Evolutionary conservation across 352 stramenopile genomes (phyloP).

Genomic region (Globisporangium nodosum): DNA sequence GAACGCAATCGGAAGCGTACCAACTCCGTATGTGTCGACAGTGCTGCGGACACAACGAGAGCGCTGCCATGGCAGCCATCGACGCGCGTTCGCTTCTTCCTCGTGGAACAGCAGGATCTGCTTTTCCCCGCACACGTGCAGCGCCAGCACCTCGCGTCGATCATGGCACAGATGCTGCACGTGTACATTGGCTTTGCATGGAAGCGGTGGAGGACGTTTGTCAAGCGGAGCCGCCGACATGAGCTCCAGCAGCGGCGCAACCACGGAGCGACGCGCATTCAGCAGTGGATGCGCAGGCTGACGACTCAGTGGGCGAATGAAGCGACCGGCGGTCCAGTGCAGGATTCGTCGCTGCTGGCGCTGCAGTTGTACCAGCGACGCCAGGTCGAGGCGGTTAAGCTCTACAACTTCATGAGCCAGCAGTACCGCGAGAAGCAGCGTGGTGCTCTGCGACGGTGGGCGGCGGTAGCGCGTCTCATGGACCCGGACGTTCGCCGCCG

Average conservation of each 20-base stretch:
- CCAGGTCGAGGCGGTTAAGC: conserved; percentile 34
- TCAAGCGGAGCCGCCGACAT: conserved; percentile 26
- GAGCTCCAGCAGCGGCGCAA: conserved; percentile 24
- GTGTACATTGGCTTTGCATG: conserved; percentile 62
- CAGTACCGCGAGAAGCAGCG: conserved; percentile 27
- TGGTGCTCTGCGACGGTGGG: conserved; percentile 24
- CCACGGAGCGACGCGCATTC: conserved; percentile 21
- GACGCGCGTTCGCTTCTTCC: conserved; percentile 42
- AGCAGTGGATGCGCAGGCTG: conserved; percentile 37
- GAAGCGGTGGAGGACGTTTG: conserved; percentile 39
- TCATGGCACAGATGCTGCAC: conserved; percentile 59
- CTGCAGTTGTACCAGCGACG: conserved; percentile 39
- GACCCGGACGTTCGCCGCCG: conserved; percentile 11
- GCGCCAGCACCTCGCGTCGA: conserved; percentile 27
- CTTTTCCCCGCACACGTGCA: conserved; percentile 34
- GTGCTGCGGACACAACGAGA: background rate
- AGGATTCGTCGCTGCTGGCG: conserved; percentile 25
- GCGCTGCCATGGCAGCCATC: conserved; percentile 31
- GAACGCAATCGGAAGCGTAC: conserved; percentile 2
- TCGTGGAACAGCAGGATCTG: conserved; percentile 39
- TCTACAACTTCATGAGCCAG: conserved; percentile 32
- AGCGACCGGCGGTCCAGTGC: conserved; percentile 2
- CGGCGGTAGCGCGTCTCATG: conserved; percentile 6
- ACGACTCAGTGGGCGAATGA: conserved; percentile 9
- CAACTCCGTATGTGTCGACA: background rate